Evolutionary conservation across 306 rosid species (phyloP).

Genomic region (Inga leiocalycina): DNA sequence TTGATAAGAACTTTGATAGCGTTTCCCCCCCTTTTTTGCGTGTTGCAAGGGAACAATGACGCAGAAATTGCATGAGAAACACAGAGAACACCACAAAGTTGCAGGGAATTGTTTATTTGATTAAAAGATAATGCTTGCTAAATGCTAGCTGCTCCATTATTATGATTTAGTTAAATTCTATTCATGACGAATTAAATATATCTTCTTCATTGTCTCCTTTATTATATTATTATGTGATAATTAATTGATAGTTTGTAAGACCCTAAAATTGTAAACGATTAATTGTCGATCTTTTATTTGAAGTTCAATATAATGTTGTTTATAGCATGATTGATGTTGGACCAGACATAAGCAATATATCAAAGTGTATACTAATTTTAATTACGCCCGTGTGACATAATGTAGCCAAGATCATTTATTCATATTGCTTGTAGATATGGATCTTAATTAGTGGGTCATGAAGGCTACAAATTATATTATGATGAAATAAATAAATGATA

Average conservation of each 20-base stretch:
- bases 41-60: neutral
- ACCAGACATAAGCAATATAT: conserved; percentile 14
- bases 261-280: conserved; percentile 6
- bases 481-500: neutral
- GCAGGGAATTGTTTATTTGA: neutral
- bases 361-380: neutral
- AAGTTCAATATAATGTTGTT: neutral
- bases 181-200: neutral
- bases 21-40: neutral
- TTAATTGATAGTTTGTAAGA: neutral
- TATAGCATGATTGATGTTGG: conserved; percentile 31
- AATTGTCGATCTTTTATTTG: conserved; percentile 2
- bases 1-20: neutral
- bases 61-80: conserved; percentile 11
- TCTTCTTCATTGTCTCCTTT: neutral
- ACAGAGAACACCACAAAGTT: neutral
- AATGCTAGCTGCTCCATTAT: conserved; percentile 13
- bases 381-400: conserved; percentile 15
- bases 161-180: conserved; percentile 14
- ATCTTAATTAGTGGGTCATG: conserved; percentile 4
- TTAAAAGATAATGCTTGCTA: neutral
- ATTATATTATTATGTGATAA: neutral
- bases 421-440: neutral
- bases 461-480: neutral
- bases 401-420: neutral